Base-by-base conservation (phyloP, 1,284 basidiomycete genomes). In the Kalmanozyma brasiliensis region DNA sequence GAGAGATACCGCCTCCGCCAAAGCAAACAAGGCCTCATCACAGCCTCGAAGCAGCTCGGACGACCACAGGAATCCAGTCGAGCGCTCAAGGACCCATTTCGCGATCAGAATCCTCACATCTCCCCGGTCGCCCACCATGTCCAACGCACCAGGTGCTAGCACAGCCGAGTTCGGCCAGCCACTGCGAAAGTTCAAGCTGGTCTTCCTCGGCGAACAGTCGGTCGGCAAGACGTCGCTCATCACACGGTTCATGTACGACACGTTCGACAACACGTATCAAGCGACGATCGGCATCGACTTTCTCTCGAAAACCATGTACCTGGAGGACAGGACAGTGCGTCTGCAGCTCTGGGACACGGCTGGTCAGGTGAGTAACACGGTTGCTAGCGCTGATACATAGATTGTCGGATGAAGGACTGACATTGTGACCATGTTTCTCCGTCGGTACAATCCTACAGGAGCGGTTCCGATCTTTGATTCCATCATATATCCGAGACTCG, bases 241-340 rank as follows among this genome's bases (percentile, higher is more conserved):
- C 83, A 98, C 96, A 64, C 89, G 95, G 3, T 81, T 77, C 72
- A 98, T 98, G 95, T 99, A 98, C 84, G 96, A 98, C 84, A 98
- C 96, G 0, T 99, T 99, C 83, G 96, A 99, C 86, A 97, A 96
- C 84, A 98, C 95, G 42, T 99, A 99, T 83, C 96, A 99, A 84
- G 96, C 96, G 13, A 99, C 96, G 13, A 99, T 99, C 82, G 96
- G 96, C 68, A 98, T 98, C 84, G 96, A 99, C 85, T 98, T 98
- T 83, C 85, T 99, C 83, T 95, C 93, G 85, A 99, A 99, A 87
- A 98, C 96, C 0, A 96, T 99, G 93, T 99, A 99, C 84, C 87
- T 98, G 59, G 96, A 99, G 82, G 96, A 99, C 85, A 86, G 96
- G 77, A 99, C 96, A 3, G 95, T 99, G 44, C 88, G 96, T 80